phyloP scores from a whole-genome alignment of 1,139 yeast species.

The Barnettozyma hawaiiensis region DNA sequence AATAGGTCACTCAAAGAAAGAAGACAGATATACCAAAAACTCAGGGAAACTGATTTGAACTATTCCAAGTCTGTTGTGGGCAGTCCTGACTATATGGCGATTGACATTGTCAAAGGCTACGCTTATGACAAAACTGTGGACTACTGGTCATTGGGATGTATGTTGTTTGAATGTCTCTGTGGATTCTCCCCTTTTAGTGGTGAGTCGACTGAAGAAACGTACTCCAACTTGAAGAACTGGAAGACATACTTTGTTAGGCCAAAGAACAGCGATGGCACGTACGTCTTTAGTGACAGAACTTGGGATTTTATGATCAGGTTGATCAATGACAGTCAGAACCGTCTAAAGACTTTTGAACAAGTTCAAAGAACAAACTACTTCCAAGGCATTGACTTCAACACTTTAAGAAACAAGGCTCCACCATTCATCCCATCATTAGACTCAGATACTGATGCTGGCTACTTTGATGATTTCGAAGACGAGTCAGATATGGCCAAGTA shows the following conservation, averaged over 20 bases:
- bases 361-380: conserved; percentile 78
- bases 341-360: conserved; percentile 76
- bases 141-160: conserved; percentile 98
- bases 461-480: conserved; percentile 94
- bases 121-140: conserved; percentile 94
- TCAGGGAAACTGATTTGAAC: conserved; percentile 60
- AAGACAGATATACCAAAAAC: conserved; percentile 73
- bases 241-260: conserved; percentile 84
- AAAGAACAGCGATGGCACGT: conserved; percentile 84
- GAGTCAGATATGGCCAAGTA: conserved; percentile 97
- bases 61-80: conserved; percentile 96
- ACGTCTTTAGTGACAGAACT: conserved; percentile 91
- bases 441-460: conserved; percentile 96
- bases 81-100: conserved; percentile 98
- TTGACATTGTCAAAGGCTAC: conserved; percentile 84
- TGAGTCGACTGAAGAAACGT: conserved; percentile 88
- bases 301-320: conserved; percentile 82
- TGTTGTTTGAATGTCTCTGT: conserved; percentile 84
- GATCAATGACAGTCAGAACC: conserved; percentile 71
- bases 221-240: conserved; percentile 92
- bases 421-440: conserved; percentile 97
- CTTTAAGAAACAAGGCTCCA: conserved; percentile 64
- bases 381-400: conserved; percentile 73
- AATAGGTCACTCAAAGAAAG: conserved; percentile 80
- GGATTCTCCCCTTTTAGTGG: conserved; percentile 99